Evolutionary conservation across 2,329 filamentous ascomycete species (phyloP).

Genomic region (Monilinia fructicola): DNA sequence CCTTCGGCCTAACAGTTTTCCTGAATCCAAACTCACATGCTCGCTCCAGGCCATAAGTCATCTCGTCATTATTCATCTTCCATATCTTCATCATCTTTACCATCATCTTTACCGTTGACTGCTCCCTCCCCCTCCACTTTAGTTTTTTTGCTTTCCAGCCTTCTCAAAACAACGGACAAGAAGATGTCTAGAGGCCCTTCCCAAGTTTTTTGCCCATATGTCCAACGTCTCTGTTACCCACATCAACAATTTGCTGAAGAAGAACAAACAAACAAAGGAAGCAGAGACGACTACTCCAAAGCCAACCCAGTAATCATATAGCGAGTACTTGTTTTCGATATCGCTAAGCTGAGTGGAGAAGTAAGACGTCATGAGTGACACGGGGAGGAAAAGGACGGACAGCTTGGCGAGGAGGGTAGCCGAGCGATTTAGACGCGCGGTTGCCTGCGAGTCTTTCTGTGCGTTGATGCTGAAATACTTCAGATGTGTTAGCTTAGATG

Average conservation of each 20-base stretch:
- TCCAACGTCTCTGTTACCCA: slow-evolving; percentile 49
- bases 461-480: slow-evolving; percentile 78
- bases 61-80: slow-evolving; percentile 6
- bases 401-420: slow-evolving; percentile 73
- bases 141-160: background rate
- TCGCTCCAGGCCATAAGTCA: background rate
- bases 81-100: slow-evolving; percentile 8
- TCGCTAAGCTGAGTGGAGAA: slow-evolving; percentile 66
- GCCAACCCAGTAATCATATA: slow-evolving; percentile 64
- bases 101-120: background rate
- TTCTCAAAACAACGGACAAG: slow-evolving; percentile 7
- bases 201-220: slow-evolving; percentile 28
- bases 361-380: slow-evolving; percentile 72
- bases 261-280: slow-evolving; percentile 59
- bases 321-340: slow-evolving; percentile 56
- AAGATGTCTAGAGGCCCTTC: slow-evolving; percentile 19
- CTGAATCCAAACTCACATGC: background rate
- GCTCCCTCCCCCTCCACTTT: background rate
- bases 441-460: slow-evolving; percentile 70
- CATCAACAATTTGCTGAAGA: slow-evolving; percentile 50
- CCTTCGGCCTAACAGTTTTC: background rate
- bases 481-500: slow-evolving; percentile 23
- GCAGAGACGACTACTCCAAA: slow-evolving; percentile 64
- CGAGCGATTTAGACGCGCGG: slow-evolving; percentile 69
- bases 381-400: slow-evolving; percentile 72